Evolutionary conservation across 164 flowering plant species (phyloP), one percentile per base, ranked within the genome.

Genomic region (Stephania japonica): DNA sequence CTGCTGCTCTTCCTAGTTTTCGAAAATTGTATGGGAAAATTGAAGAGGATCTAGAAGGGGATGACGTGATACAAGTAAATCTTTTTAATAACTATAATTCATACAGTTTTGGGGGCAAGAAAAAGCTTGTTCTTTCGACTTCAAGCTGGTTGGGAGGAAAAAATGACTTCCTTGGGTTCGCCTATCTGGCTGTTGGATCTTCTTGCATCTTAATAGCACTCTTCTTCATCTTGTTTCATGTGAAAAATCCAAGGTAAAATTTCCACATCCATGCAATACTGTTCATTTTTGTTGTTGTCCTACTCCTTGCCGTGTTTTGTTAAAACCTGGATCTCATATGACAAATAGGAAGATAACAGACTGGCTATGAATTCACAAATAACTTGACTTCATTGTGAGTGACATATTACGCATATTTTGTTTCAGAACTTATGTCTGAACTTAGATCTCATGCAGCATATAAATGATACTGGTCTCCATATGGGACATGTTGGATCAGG

Each of bases 1-100:
- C 94, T 67, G 84, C 94, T 74, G 97, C 96, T 71, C 89, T 92
- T 43, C 94, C 97, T 56, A 91, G 85, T 81, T 92, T 92, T 77
- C 83, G 97, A n/a, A 92, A 92, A 76, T 69, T 92, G 79, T 90
- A 92, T 75, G 97, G 97, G 56, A 86, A 84, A 81, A 87, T 92
- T 56, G 97, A 92, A 80, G 86, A 85, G 75, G 92, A 91, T 78
- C 79, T 91, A 73, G 84, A 91, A 24, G 83, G 73, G 49, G 85
- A 80, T 83, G 96, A 91, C 24, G 72, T 83, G 44, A 69, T 92
- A 19, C 63, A 5, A 12, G 90, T 91, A 44, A 27, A 85, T 1
- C 61, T 92, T 25, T 65, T 62, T 81, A 92, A 92, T 83, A 91
- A 92, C 81, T 92, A 92, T 83, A 91, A 92, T 74, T 89, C 97